Evolutionary conservation across 345 rosid species (phyloP).

Genomic region (Eutrema heterophyllum): DNA sequence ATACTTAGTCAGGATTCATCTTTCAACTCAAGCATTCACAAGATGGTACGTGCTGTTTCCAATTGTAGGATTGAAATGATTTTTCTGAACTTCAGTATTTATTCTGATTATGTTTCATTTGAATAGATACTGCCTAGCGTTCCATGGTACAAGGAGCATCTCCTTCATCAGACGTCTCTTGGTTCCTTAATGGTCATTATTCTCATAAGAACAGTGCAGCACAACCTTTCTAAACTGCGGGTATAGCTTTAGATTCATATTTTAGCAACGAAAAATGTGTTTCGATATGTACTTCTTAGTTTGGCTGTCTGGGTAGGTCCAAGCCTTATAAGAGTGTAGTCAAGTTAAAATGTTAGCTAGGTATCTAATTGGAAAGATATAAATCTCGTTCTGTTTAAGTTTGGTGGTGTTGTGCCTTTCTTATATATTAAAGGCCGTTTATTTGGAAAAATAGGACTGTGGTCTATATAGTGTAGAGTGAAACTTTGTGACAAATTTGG

Average conservation of each 20-base stretch:
- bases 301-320: slow-evolving; percentile 3
- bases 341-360: background rate
- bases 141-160: slow-evolving; percentile 97
- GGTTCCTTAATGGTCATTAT: slow-evolving; percentile 91
- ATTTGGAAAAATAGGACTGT: background rate
- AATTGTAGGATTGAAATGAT: background rate
- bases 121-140: slow-evolving; percentile 76
- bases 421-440: background rate
- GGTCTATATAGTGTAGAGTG: background rate
- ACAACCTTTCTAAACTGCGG: slow-evolving; percentile 93
- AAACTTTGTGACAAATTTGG: background rate
- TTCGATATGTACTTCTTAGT: background rate
- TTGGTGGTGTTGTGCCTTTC: background rate
- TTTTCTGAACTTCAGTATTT: background rate
- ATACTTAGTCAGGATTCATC: slow-evolving; percentile 98
- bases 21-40: slow-evolving; percentile 89
- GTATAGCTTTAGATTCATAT: slow-evolving; percentile 44
- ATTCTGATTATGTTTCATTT: slow-evolving; percentile 19
- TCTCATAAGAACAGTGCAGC: slow-evolving; percentile 92
- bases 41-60: slow-evolving; percentile 55
- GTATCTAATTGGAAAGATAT: background rate
- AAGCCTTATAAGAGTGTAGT: background rate
- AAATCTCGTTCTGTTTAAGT: background rate
- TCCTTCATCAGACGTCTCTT: slow-evolving; percentile 90
- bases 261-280: background rate